phyloP scores from a whole-genome alignment of 1,284 basidiomycete genomes.

The Moesziomyces sp. region DNA sequence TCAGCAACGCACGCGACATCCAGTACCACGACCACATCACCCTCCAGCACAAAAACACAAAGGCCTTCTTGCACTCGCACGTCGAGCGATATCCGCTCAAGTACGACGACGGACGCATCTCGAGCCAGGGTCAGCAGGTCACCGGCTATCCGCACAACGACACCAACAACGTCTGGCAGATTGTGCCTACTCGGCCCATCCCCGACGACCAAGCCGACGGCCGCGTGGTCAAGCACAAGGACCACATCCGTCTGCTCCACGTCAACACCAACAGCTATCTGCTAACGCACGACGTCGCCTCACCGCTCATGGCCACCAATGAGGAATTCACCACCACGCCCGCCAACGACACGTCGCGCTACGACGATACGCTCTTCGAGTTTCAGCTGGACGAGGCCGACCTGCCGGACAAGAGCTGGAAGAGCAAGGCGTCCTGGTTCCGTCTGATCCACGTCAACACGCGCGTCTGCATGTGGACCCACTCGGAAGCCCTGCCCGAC shows the following conservation, averaged over 20 bases:
- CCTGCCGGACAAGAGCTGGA: conserved; percentile 21
- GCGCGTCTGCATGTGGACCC: conserved; percentile 93
- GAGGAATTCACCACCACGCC: conserved; percentile 82
- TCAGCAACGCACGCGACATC: conserved; percentile 89
- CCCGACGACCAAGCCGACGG: conserved; percentile 78
- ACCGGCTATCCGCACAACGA: conserved; percentile 96
- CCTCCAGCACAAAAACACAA: conserved; percentile 89
- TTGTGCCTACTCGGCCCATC: conserved; percentile 82
- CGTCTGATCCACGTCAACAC: conserved; percentile 83
- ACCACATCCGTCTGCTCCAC: conserved; percentile 89
- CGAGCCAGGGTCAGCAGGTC: conserved; percentile 96
- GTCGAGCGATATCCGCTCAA: conserved; percentile 87
- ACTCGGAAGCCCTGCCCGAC: conserved; percentile 81
- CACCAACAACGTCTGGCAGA: conserved; percentile 94
- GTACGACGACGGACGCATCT: conserved; percentile 96
- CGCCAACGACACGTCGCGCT: conserved; percentile 72
- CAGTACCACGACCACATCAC: conserved; percentile 90
- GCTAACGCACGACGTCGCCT: conserved; percentile 96
- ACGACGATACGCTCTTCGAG: conserved; percentile 69
- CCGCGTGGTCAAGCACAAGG: conserved; percentile 86
- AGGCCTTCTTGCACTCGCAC: conserved; percentile 93
- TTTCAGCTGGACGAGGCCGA: conserved; percentile 49
- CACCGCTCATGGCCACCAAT: conserved; percentile 95
- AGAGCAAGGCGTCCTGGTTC: conserved; percentile 58
- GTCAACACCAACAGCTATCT: conserved; percentile 84